Evolutionary conservation across 2,329 filamentous ascomycete species (phyloP).

Genomic region (Aspergillus viridinutans): DNA sequence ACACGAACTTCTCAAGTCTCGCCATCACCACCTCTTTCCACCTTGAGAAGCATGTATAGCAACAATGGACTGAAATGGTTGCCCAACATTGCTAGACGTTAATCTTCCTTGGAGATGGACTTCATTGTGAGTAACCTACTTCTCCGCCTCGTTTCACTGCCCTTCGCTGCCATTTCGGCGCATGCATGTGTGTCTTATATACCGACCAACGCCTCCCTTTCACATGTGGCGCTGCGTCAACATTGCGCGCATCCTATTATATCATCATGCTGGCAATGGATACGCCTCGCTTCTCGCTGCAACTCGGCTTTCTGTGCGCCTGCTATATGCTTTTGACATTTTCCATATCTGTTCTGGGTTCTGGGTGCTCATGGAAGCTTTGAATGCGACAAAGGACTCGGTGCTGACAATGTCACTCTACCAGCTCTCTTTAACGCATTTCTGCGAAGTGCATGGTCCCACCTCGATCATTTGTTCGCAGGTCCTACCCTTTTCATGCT

Average conservation of each 20-base stretch:
- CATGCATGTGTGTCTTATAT: background rate
- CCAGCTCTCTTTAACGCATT: slow-evolving; percentile 59
- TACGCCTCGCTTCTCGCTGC: background rate
- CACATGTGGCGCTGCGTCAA: slow-evolving; percentile 11
- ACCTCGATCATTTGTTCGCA: slow-evolving; percentile 61
- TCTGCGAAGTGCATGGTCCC: slow-evolving; percentile 60
- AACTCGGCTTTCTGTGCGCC: background rate
- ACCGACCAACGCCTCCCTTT: slow-evolving; percentile 1
- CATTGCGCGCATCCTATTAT: slow-evolving; percentile 1
- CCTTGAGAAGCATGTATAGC: slow-evolving; percentile 30
- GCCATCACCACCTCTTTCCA: background rate
- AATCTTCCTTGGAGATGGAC: slow-evolving; percentile 36
- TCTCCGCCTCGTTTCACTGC: slow-evolving; percentile 1
- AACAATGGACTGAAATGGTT: slow-evolving; percentile 29
- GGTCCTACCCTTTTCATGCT: slow-evolving; percentile 52
- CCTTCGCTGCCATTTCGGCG: slow-evolving; percentile 1
- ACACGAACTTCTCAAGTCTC: slow-evolving; percentile 6
- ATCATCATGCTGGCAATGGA: background rate
- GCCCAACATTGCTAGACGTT: slow-evolving; percentile 22
- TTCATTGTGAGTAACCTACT: slow-evolving; percentile 38
- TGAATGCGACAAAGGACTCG: slow-evolving; percentile 1
- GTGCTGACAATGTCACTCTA: slow-evolving; percentile 1
- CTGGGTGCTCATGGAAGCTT: slow-evolving; percentile 2
- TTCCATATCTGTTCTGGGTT: background rate
- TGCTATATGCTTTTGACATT: background rate